These are phyloP conservation scores for Debaryomyces castellii DNA, from an alignment of 805 yeast species.

Conservation along the genomic window DNA sequence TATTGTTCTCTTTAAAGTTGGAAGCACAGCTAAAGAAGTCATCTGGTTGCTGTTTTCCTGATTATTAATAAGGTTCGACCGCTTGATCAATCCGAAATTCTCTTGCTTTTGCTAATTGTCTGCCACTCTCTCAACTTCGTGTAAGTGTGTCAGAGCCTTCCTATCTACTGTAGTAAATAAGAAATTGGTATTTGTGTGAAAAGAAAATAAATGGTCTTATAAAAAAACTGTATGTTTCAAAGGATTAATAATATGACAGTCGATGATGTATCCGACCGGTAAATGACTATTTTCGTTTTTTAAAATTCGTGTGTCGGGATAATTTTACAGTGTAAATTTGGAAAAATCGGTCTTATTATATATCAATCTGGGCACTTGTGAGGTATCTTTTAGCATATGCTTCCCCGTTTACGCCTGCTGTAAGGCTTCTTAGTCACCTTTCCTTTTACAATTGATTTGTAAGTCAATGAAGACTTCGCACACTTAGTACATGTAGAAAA, in stretches of 20 bases:
- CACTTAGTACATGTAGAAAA: not conserved
- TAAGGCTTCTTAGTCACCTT: not conserved
- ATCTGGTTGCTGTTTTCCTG: constrained; percentile 17
- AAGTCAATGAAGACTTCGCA: not conserved
- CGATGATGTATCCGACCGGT: constrained; percentile 1
- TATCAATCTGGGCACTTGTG: not conserved
- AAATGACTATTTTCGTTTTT: not conserved
- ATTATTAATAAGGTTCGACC: not conserved
- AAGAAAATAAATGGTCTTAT: not conserved
- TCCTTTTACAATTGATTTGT: not conserved
- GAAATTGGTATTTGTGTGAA: not conserved
- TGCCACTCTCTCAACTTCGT: not conserved
- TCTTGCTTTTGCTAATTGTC: not conserved
- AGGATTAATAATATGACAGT: not conserved
- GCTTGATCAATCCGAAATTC: not conserved
- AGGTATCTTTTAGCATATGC: not conserved
- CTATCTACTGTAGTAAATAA: not conserved
- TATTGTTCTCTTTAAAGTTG: constrained; percentile 50
- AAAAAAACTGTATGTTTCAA: not conserved
- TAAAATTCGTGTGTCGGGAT: not conserved
- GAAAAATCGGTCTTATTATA: not conserved
- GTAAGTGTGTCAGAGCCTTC: not conserved
- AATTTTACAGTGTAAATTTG: not conserved
- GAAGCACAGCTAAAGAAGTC: constrained; percentile 52
- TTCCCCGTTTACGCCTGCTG: not conserved